Evolutionary conservation across 345 rosid genomes (phyloP), one percentile per base, ranked within the genome.

Genomic region (Xanthoceras sorbifolium): DNA sequence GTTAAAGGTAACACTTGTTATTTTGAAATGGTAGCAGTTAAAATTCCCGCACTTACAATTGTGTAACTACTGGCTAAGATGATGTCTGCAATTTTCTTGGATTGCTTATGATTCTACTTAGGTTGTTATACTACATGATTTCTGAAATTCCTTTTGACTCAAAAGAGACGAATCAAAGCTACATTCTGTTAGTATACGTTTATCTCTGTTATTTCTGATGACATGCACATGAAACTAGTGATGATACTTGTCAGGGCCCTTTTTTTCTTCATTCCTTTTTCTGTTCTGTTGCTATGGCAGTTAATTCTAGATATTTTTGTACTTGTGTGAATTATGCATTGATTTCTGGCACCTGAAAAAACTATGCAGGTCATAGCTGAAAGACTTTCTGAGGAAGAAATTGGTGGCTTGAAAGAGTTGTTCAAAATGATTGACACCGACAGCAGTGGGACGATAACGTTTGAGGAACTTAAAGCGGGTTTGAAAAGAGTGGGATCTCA

Each of bases 341-440:
- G 52, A 74, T 57, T 48, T 76, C 40, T 81, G 62, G 57, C 17
- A 28, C 11, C 64, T 22, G 28, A 26, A 15, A 50, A 67, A 50
- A 50, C 67, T 57, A 71, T 81, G 50, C 84, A 95, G 99, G 99
- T 96, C 25, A 96, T 96, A 54, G 99, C 99, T 74, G 99, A 96
- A 86, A 91, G 93, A 76, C 94, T 93, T 71, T 96, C 99, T 0
- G 99, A 96, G 79, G 99, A 96, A 89, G 99, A 96, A 72, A 96
- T 93, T 65, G 98, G 97, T 75, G 99, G 99, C 38, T 81, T 96
- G 77, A 96, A 86, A 81, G 99, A 96, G 86, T 65, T 96, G 80
- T 96, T 96, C 80, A 95, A 91, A 73, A 93, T 93, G 98, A 89
- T 95, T 77, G 98, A 95, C 65, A 92, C 99, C 3, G 99, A 96